phyloP scores from a whole-genome alignment of 805 yeast species.

The Blastobotrys robertii region DNA sequence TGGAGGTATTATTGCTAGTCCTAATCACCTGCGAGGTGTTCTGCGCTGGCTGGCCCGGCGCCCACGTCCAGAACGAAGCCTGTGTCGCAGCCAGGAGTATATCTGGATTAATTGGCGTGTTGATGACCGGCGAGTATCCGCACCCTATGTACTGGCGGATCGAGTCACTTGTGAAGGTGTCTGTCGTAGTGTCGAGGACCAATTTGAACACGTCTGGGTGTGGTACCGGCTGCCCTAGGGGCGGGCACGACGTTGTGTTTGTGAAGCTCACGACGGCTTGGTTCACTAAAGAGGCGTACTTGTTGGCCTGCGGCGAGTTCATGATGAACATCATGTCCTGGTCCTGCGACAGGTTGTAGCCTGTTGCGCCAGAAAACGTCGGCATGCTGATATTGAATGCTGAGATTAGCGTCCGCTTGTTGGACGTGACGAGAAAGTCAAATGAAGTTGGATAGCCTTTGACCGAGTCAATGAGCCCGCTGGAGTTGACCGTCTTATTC shows the following conservation, averaged over 20 bases:
- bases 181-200: constrained; percentile 30
- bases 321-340: neutral
- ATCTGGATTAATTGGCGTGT: constrained; percentile 24
- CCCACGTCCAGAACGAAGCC: constrained; percentile 64
- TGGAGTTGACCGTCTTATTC: neutral
- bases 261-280: neutral
- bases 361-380: neutral
- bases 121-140: constrained; percentile 62
- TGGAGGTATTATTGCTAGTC: constrained; percentile 1
- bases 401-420: neutral
- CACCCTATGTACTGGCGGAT: constrained; percentile 35
- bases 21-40: constrained; percentile 6
- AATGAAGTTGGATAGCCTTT: constrained; percentile 5
- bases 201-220: constrained; percentile 9
- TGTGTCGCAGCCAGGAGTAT: constrained; percentile 16
- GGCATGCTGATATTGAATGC: constrained; percentile 3
- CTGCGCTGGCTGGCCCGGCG: constrained; percentile 39
- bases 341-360: constrained; percentile 2
- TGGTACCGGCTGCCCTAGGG: too few species aligned
- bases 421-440: constrained; percentile 3
- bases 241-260: neutral
- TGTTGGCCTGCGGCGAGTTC: too few species aligned
- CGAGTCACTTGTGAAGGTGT: constrained; percentile 32
- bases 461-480: neutral
- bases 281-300: too few species aligned